Evolutionary conservation across 495 filamentous ascomycete species (phyloP), one percentile per base, ranked within the genome.

Genomic region (Penicillium macrosclerotiorum): DNA sequence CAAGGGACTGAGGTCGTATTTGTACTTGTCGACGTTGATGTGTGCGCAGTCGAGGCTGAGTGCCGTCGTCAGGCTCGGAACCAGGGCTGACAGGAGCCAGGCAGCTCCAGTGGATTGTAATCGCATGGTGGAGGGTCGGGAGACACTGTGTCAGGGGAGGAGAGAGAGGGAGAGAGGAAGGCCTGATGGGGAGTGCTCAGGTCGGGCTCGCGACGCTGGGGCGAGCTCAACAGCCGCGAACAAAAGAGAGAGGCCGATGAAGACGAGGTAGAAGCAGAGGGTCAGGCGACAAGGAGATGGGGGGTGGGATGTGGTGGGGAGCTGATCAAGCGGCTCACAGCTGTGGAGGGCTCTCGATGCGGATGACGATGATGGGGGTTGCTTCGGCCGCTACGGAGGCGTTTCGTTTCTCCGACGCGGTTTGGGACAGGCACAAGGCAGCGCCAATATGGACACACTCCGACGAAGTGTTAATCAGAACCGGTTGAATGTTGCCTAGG

Each of bases 1-100:
- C 7, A 97, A 76, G 14, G 73, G 40, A 9, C 60, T 69, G 8
- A 96, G 67, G 58, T 92, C 72, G 65, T 86, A 94, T 22, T 67
- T 70, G 56, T 78, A 67, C 25, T 68, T 67, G 35, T 82, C 77
- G 11, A 76, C 67, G 8, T 70, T 65, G 41, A 91, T 69, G 35
- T 85, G 56, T 5, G 69, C 55, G 75, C 90, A 95, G 64, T 82
- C 71, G 47, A 86, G 73, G 45, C 68, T 76, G 42, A 74, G 43
- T 12, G 70, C 70, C 7, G 71, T 55, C 1, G 66, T 55, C 13
- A 78, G 44, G 36, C 66, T 62, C 12, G 73, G 52, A 19, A 76
- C 62, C 1, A 77, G 26, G 3, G 64, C 41, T 36, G 79, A 71
- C 42, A 83, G 67, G 34, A 83, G 59, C 38, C 83, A 58, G 7